These are phyloP conservation scores for Emericellopsis terricola DNA, from an alignment of 495 filamentous ascomycete species.

Conservation along the genomic window DNA sequence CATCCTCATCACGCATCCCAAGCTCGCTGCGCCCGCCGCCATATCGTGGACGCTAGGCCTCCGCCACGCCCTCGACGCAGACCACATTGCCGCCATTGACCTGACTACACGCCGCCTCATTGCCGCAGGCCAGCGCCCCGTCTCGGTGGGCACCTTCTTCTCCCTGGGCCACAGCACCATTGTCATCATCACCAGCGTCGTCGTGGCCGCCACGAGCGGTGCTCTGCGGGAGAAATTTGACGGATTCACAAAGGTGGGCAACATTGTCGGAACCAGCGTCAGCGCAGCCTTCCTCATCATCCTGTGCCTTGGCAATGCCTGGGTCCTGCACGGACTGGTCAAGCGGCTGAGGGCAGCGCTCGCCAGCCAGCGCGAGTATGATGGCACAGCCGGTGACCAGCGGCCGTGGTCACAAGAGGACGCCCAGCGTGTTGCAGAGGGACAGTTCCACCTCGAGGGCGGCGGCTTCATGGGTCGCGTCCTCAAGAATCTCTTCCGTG, in stretches of 20 bases:
- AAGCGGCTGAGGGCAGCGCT: slow-evolving; percentile 45
- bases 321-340: slow-evolving; percentile 64
- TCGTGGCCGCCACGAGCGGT: slow-evolving; percentile 77
- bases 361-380: slow-evolving; percentile 9
- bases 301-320: slow-evolving; percentile 67
- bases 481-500: slow-evolving; percentile 57
- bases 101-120: slow-evolving; percentile 87
- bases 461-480: slow-evolving; percentile 55
- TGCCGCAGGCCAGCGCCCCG: slow-evolving; percentile 67
- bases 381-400: slow-evolving; percentile 4
- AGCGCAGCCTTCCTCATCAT: slow-evolving; percentile 67
- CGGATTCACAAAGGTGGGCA: slow-evolving; percentile 62
- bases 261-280: slow-evolving; percentile 73
- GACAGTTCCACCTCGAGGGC: slow-evolving; percentile 53
- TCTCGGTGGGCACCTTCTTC: slow-evolving; percentile 94
- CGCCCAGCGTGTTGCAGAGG: slow-evolving; percentile 26
- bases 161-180: slow-evolving; percentile 88
- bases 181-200: slow-evolving; percentile 77
- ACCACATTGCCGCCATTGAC: slow-evolving; percentile 94
- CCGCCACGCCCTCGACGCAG: slow-evolving; percentile 86
- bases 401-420: too few relatives aligned
- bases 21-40: slow-evolving; percentile 59
- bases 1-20: slow-evolving; percentile 35
- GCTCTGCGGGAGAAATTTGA: slow-evolving; percentile 66
- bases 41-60: slow-evolving; percentile 81